These are phyloP conservation scores for Eucalyptus cladocalyx DNA, from an alignment of 345 rosid species.

Conservation along the genomic window DNA sequence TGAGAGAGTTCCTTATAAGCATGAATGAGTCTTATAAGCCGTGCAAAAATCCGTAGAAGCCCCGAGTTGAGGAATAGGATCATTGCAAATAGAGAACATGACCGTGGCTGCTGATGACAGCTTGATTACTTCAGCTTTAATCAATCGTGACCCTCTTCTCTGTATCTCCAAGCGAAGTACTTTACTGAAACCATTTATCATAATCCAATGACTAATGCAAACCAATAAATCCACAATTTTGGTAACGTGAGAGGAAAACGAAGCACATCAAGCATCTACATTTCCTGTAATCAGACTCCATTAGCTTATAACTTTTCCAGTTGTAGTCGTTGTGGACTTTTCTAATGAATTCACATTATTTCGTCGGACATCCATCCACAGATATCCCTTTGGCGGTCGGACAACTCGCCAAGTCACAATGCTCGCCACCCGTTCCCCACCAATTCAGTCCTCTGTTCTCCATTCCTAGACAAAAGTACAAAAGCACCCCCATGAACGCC, in stretches of 20 bases:
- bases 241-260: too few species aligned
- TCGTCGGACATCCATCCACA: background rate
- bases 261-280: too few species aligned
- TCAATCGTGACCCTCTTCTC: background rate
- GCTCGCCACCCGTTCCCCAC: background rate
- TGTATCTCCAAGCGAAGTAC: background rate
- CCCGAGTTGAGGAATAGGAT: background rate
- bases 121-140: background rate
- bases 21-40: background rate
- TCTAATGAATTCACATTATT: background rate
- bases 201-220: background rate
- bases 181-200: background rate
- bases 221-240: background rate
- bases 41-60: background rate
- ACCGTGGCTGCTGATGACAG: background rate
- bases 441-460: background rate
- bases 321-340: background rate
- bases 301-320: background rate
- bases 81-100: background rate
- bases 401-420: background rate
- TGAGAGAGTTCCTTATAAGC: background rate
- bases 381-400: background rate
- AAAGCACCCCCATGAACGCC: background rate
- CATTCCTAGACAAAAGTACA: background rate
- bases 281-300: background rate